Evolutionary conservation across 441 rosid genomes (phyloP).

Genomic region (Pelargonium myrrhifolium): DNA sequence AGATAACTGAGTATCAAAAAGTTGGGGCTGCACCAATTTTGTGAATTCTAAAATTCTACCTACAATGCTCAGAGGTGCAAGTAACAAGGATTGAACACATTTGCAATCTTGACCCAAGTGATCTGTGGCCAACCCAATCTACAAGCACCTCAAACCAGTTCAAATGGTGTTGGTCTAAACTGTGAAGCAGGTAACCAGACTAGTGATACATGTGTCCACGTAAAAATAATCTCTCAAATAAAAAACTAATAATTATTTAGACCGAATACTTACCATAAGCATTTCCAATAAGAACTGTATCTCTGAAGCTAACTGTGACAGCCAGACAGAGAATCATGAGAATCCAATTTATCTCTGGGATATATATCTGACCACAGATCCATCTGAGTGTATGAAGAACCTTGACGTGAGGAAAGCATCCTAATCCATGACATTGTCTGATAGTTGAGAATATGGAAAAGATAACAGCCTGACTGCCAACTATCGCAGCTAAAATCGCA

Average conservation of each 20-base stretch:
- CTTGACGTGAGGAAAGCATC: constrained; percentile 94
- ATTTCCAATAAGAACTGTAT: constrained; percentile 74
- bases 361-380: constrained; percentile 79
- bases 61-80: too few species aligned
- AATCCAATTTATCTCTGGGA: constrained; percentile 96
- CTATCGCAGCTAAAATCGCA: constrained; percentile 81
- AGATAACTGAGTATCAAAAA: too few species aligned
- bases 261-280: constrained; percentile 62
- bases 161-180: too few species aligned
- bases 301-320: constrained; percentile 61
- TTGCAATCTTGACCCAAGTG: too few species aligned
- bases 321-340: constrained; percentile 83
- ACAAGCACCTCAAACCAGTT: too few species aligned
- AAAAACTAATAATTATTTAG: background rate
- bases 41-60: background rate
- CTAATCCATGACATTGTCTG: constrained; percentile 89
- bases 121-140: too few species aligned
- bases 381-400: constrained; percentile 77
- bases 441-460: constrained; percentile 79
- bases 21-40: background rate
- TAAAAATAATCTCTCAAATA: background rate
- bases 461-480: constrained; percentile 82
- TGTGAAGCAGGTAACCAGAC: too few species aligned
- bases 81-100: too few species aligned
- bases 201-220: too few species aligned